Evolutionary conservation across 192 early-diverging fungal species (phyloP).

Genomic region (Coemansia sp.): DNA sequence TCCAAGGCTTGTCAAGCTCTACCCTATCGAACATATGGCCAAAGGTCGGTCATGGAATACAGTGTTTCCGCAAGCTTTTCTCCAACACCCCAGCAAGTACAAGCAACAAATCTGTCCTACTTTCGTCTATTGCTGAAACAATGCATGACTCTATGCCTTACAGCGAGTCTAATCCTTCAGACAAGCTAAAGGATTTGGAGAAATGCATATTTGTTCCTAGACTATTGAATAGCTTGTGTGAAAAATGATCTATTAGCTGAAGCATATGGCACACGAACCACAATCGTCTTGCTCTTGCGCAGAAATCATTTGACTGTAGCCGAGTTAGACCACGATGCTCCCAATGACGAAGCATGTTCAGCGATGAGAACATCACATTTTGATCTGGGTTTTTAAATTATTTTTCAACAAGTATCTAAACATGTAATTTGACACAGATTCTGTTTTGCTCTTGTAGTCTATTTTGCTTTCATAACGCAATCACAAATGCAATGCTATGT

Average conservation of each 20-base stretch:
- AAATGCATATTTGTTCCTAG: constrained; percentile 39
- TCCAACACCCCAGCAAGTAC: background rate
- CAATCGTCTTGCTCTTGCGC: constrained; percentile 32
- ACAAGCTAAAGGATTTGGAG: constrained; percentile 21
- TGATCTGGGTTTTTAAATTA: background rate
- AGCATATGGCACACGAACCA: constrained; percentile 40
- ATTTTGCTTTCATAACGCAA: too few relatives aligned
- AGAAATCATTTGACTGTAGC: constrained; percentile 15
- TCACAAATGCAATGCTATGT: too few relatives aligned
- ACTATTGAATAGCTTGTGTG: constrained; percentile 1
- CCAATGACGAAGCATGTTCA: background rate
- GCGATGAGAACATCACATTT: background rate
- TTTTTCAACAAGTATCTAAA: background rate
- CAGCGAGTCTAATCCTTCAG: background rate
- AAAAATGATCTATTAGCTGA: background rate
- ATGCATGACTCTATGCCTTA: constrained; percentile 24
- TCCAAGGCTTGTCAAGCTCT: constrained; percentile 38
- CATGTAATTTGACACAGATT: too few relatives aligned
- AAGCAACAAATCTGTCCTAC: constrained; percentile 7
- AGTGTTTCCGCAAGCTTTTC: constrained; percentile 1
- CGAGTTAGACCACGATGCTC: constrained; percentile 12
- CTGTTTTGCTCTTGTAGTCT: too few relatives aligned
- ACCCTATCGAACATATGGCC: constrained; percentile 34
- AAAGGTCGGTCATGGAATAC: constrained; percentile 25
- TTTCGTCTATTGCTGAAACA: background rate